Conservation (phyloP, 345 rosid genomes). For the Kandelia obovata region DNA sequence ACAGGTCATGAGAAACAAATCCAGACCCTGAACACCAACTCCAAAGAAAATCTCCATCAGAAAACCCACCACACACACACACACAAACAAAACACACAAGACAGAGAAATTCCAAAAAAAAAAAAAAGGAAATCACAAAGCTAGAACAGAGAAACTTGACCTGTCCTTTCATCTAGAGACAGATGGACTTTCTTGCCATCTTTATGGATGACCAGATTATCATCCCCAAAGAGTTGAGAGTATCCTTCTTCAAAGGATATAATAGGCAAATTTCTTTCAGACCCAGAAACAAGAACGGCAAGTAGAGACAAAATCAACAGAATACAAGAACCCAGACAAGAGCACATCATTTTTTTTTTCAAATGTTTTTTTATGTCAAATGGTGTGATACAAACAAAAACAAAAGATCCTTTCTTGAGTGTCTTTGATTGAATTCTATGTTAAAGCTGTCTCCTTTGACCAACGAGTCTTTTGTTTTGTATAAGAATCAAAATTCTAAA, state of each 20-base stretch:
- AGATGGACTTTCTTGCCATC: slow-evolving; percentile 85
- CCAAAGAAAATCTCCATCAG: background rate
- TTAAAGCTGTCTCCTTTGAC: background rate
- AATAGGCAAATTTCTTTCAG: slow-evolving; percentile 44
- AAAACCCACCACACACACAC: background rate
- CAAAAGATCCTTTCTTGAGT: background rate
- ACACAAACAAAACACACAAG: background rate
- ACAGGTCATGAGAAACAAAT: slow-evolving; percentile 88
- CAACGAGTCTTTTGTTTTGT: background rate
- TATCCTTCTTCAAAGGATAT: slow-evolving; percentile 87
- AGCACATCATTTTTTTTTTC: slow-evolving; percentile 31
- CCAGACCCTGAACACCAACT: slow-evolving; percentile 72
- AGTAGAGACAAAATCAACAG: slow-evolving; percentile 35
- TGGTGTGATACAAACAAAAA: too few species aligned
- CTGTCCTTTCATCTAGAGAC: slow-evolving; percentile 85
- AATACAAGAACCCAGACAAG: slow-evolving; percentile 20
- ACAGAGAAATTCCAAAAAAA: background rate
- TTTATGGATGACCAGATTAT: slow-evolving; percentile 60
- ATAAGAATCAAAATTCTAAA: slow-evolving; percentile 1
- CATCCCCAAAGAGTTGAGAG: slow-evolving; percentile 80
- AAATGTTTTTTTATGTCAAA: too few species aligned
- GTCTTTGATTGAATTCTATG: background rate
- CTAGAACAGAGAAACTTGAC: slow-evolving; percentile 21
- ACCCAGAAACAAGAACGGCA: slow-evolving; percentile 54
- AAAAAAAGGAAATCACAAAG: background rate